Evolutionary conservation across 139 green algal species (phyloP), one percentile per base, ranked within the genome.

Genomic region (Zygnema cylindricum): DNA sequence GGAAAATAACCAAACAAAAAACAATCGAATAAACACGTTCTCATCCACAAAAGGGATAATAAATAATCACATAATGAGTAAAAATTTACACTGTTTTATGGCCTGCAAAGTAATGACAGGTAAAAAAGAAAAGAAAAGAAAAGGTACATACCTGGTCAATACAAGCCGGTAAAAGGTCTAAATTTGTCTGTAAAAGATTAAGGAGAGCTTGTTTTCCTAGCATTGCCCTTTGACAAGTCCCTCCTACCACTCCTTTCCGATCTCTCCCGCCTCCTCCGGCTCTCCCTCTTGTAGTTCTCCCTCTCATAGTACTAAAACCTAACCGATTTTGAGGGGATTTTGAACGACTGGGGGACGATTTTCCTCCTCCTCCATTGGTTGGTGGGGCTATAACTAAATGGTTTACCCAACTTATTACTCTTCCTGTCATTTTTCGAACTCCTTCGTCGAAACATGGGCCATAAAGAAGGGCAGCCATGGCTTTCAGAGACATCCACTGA

Each of bases 141-240:
- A 81, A n/a, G n/a, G 16, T 35, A 0, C 1, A 91, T 42, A 98
- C 83, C 83, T 88, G 86, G 84, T 92, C 84, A 35, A 92, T 86
- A 85, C 86, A 95, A 32, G 90, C 81, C 0, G 86, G n/a, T 2
- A 95, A 84, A 40, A 96, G 55, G 25, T 95, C 90, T 7, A 69
- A 83, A 73, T 97, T 96, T 69, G 89, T 88, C 25, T 82, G 76
- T 69, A 96, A 81, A 49, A 96, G 76, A 79, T 97, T 93, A 32
- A 84, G 75, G 22, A 96, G 92, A 3, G 93, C 95, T 16, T 81
- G 76, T 38, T 90, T 81, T 16, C 89, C 95, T 30, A 95, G 81
- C 81, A 90, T 88, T 55, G 71, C 77, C 3, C 71, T 41, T 16
- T 43, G 71, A 7, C 71, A 79, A 38, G 71, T 41, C 49, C 49